Evolutionary conservation across 176 grass and related monocot species (phyloP).

Genomic region (Eremochloa ophiuroides): DNA sequence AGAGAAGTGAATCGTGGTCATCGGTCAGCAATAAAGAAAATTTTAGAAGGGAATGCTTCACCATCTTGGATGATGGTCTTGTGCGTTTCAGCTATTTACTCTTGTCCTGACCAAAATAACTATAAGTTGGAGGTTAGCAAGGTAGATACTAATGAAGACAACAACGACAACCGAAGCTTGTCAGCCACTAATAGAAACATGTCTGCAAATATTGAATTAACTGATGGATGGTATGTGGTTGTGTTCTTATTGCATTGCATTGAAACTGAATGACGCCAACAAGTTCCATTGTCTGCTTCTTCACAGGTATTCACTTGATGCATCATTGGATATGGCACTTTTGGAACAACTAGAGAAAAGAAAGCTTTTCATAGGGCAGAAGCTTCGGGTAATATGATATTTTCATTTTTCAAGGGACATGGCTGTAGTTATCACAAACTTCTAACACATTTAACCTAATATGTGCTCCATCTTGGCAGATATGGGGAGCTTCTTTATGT

Average conservation of each 20-base stretch:
- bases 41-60: conserved; percentile 87
- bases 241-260: conserved; percentile 20
- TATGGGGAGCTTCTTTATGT: conserved; percentile 76
- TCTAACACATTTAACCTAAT: not conserved
- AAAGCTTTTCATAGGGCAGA: conserved; percentile 93
- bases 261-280: conserved; percentile 19
- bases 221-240: conserved; percentile 81
- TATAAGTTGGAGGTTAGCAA: conserved; percentile 29
- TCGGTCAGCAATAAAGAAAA: conserved; percentile 80
- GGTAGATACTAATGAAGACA: conserved; percentile 24
- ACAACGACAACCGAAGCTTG: conserved; percentile 19
- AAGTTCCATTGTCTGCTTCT: conserved; percentile 5
- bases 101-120: conserved; percentile 38
- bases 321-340: conserved; percentile 63
- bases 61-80: conserved; percentile 90
- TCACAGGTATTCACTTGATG: conserved; percentile 75
- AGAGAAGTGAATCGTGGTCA: conserved; percentile 91
- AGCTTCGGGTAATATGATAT: conserved; percentile 74
- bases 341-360: conserved; percentile 60
- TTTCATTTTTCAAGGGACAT: conserved; percentile 26
- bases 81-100: conserved; percentile 83
- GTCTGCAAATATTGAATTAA: conserved; percentile 59
- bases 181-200: conserved; percentile 30
- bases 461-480: conserved; percentile 47
- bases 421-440: conserved; percentile 28